Percentiles rank a stretch among this genome's conserved stretches.
These are phyloP conservation scores for Chytridium lagenaria DNA, from an alignment of 371 early-diverging fungal genomes.

Conservation along the genomic window DNA sequence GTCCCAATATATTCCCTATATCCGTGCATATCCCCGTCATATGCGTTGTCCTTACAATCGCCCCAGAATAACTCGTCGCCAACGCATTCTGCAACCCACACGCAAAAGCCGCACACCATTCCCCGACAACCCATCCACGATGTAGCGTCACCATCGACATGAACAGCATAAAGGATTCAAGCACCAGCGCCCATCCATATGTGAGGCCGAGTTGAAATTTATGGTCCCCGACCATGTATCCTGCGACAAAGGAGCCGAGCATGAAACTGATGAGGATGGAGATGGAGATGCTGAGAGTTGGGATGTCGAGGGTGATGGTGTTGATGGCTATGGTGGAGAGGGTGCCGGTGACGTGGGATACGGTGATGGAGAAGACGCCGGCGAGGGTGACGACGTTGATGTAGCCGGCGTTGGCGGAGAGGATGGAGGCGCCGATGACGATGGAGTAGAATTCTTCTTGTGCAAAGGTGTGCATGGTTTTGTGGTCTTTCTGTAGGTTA, in stretches of 20 bases:
- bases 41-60: slow-evolving; percentile 61
- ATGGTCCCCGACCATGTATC: slow-evolving; percentile 58
- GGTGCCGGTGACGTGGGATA: slow-evolving; percentile 61
- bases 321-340: slow-evolving; percentile 54
- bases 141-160: slow-evolving; percentile 47
- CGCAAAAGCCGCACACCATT: slow-evolving; percentile 61
- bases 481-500: neutral
- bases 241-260: slow-evolving; percentile 57
- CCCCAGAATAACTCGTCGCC: slow-evolving; percentile 57
- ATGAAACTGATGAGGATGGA: slow-evolving; percentile 53
- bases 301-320: slow-evolving; percentile 44
- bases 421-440: slow-evolving; percentile 56
- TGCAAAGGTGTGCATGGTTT: slow-evolving; percentile 55
- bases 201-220: slow-evolving; percentile 56
- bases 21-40: slow-evolving; percentile 63
- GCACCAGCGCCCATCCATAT: slow-evolving; percentile 53
- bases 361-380: slow-evolving; percentile 57
- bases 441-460: slow-evolving; percentile 57
- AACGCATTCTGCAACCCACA: slow-evolving; percentile 62
- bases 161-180: slow-evolving; percentile 51
- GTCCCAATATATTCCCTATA: slow-evolving; percentile 61
- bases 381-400: slow-evolving; percentile 62
- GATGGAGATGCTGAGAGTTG: slow-evolving; percentile 42
- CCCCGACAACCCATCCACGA: slow-evolving; percentile 50
- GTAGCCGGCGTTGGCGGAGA: slow-evolving; percentile 60